Base-by-base conservation (phyloP, 2,329 filamentous ascomycete genomes). In the Triangularia verruculosa region DNA sequence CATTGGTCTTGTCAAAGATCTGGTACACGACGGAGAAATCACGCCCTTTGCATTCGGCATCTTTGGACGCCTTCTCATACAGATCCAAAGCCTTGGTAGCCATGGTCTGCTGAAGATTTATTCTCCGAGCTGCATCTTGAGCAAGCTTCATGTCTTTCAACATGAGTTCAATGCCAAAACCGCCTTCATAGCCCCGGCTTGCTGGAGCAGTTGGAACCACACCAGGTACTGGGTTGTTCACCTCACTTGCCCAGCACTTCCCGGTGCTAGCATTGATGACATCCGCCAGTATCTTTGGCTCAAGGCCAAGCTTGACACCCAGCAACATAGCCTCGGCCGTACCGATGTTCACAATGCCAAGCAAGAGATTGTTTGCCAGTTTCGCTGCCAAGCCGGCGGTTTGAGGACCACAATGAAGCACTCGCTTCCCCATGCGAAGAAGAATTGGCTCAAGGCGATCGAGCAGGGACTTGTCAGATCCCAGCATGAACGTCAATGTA, bases 401-500 rank as follows among this genome's bases (percentile, higher is more conserved):
- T 69, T 96, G 93, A 0, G 82, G 82, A 3, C 95, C 95, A 71
- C 96, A 90, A 75, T 96, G 93, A 66, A 96, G 83, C 4, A 96
- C 89, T 64, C 89, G 89, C 73, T 88, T 88, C 61, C 95, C 95
- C 93, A 99, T 97, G 65, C 87, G 82, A 22, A 88, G 81, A 4
- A 99, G 82, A 1, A 93, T 82, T 0, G 87, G 83, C 63, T 89
- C 89, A 9, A 91, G 82, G 11, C 86, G 83, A 1, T 86, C 78
- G 1, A 95, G 80, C 0, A 91, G 75, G 3, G 83, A 78, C 0
- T 79, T 73, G 0, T 87, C 81, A 6, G 89, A 84, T 52, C 95
- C 95, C 62, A 98, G 87, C 95, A 99, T 98, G 76, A 99, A 99
- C 0, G 93, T 97, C 63, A 99, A 81, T 0, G 92, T 93, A 32